A percentile compares a stretch with the other conserved stretches of the same genome.
Evolutionary conservation across 129 eudicot genomes (phyloP).

Genomic region (Centella asiatica): DNA sequence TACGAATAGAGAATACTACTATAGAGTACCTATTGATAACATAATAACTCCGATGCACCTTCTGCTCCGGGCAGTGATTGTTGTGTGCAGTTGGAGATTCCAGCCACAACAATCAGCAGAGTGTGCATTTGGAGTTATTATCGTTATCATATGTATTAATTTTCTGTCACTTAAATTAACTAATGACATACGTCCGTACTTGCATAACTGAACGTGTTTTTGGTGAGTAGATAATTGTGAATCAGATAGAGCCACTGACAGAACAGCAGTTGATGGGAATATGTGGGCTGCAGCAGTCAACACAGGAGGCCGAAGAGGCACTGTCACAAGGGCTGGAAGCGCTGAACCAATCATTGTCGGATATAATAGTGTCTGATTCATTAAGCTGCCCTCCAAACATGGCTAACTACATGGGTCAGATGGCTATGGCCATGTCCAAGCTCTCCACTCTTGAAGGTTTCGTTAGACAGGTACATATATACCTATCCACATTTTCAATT

Average conservation of each 20-base stretch:
- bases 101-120: too few relatives aligned
- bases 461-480: constrained; percentile 62
- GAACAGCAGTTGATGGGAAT: constrained; percentile 81
- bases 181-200: not conserved
- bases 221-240: constrained; percentile 55
- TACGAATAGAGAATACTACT: too few relatives aligned
- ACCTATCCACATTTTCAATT: not conserved
- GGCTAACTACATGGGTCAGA: constrained; percentile 85
- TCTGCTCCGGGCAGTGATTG: too few relatives aligned
- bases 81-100: too few relatives aligned
- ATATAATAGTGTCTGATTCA: constrained; percentile 70
- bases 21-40: too few relatives aligned
- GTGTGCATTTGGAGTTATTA: too few relatives aligned
- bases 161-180: not conserved
- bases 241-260: constrained; percentile 80
- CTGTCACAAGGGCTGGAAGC: constrained; percentile 73
- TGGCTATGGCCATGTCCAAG: constrained; percentile 84
- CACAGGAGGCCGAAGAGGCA: constrained; percentile 82
- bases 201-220: constrained; percentile 6
- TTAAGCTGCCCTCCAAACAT: constrained; percentile 66
- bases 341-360: constrained; percentile 57
- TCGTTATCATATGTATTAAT: too few relatives aligned
- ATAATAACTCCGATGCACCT: too few relatives aligned
- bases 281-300: constrained; percentile 70
- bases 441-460: constrained; percentile 78